A percentile compares a stretch with the other conserved stretches of the same genome.
Evolutionary conservation across 345 rosid species (phyloP).

Genomic region (Nasturtium officinale): DNA sequence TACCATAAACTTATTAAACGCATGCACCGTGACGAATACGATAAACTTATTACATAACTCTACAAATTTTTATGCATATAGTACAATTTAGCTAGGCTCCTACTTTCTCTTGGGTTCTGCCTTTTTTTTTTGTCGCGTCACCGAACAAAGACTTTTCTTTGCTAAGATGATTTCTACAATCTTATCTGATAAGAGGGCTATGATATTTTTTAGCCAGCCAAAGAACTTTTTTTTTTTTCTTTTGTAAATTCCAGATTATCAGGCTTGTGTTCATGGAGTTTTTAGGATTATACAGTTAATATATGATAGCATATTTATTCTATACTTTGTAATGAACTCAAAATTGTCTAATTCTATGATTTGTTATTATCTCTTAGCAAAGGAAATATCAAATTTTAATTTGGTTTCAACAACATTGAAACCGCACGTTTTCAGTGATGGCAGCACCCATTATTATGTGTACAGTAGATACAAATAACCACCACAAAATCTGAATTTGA

Average conservation of each 20-base stretch:
- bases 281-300: not conserved
- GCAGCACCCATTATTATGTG: not conserved
- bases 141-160: conserved; percentile 6
- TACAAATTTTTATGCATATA: not conserved
- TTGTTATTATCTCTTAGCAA: not conserved
- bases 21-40: not conserved
- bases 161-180: conserved; percentile 3
- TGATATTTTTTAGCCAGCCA: not conserved
- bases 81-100: conserved; percentile 10
- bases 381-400: not conserved
- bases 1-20: not conserved
- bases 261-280: not conserved
- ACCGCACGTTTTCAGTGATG: not conserved
- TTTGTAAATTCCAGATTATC: not conserved
- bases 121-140: conserved; percentile 13
- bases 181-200: conserved; percentile 13
- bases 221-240: not conserved
- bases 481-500: not conserved
- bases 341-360: not conserved
- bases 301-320: not conserved
- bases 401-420: not conserved
- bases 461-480: not conserved
- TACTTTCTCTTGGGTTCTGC: not conserved
- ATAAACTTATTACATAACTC: not conserved
- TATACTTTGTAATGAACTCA: not conserved